Conservation (phyloP, 306 rosid species). For the Luffa aegyptiaca region DNA sequence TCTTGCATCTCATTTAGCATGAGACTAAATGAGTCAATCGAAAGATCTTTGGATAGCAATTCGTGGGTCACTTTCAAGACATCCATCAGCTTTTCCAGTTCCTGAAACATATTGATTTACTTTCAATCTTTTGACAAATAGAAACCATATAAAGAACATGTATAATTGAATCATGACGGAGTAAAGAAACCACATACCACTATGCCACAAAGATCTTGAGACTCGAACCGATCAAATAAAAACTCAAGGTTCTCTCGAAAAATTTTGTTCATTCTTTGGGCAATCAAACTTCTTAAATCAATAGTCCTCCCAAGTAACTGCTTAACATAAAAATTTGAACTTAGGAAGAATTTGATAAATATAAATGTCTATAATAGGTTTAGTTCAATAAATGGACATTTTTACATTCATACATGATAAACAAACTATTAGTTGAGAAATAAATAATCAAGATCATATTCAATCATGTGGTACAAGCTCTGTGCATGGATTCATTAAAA, state of each 20-base stretch:
- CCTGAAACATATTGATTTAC: constrained; percentile 44
- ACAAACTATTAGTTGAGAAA: neutral
- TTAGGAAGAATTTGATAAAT: neutral
- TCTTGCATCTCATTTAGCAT: constrained; percentile 98
- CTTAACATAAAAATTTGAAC: constrained; percentile 17
- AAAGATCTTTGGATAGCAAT: constrained; percentile 68
- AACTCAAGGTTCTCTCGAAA: constrained; percentile 93
- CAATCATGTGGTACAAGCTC: neutral
- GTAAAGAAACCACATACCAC: constrained; percentile 53
- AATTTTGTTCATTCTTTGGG: constrained; percentile 72
- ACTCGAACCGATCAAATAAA: constrained; percentile 92
- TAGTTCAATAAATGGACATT: neutral
- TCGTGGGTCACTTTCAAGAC: constrained; percentile 76
- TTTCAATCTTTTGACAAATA: constrained; percentile 13
- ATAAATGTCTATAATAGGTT: neutral
- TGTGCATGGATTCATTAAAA: neutral
- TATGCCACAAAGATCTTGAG: constrained; percentile 89
- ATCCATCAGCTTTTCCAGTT: constrained; percentile 75
- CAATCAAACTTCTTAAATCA: constrained; percentile 74
- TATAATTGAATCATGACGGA: constrained; percentile 11
- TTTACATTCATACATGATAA: neutral
- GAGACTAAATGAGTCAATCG: constrained; percentile 70
- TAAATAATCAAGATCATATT: neutral
- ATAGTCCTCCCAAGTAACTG: constrained; percentile 96
- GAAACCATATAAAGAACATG: neutral